phyloP scores from a whole-genome alignment of 257 asterid species.

The Solanum virginianum region DNA sequence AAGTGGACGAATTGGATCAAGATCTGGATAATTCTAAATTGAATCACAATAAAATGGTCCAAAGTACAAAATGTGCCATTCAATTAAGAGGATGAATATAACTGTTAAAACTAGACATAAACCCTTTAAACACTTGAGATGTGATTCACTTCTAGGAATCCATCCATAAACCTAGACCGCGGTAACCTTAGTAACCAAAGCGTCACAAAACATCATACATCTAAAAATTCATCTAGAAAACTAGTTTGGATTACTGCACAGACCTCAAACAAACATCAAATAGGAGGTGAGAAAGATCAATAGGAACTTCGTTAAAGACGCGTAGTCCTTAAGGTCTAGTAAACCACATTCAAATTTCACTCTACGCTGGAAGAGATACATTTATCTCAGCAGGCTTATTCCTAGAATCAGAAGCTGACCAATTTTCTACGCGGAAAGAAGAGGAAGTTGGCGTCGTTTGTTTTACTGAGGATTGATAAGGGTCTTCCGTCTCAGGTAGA shows the following conservation, averaged over 20 bases:
- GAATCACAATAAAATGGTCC: background rate
- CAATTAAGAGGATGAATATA: background rate
- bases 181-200: background rate
- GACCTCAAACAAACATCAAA: conserved; percentile 17
- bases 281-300: background rate
- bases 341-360: background rate
- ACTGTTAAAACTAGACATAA: background rate
- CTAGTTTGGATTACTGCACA: conserved; percentile 17
- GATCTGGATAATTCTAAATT: background rate
- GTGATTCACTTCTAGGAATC: background rate
- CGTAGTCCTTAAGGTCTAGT: background rate
- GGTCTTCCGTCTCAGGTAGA: conserved; percentile 40
- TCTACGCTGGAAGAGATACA: conserved; percentile 27
- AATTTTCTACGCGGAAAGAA: conserved; percentile 59
- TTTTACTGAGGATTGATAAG: conserved; percentile 11
- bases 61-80: background rate
- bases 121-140: background rate
- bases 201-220: background rate
- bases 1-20: too few relatives aligned
- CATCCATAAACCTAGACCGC: background rate
- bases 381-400: conserved; percentile 58
- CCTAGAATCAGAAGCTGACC: conserved; percentile 50
- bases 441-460: conserved; percentile 10
- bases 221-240: conserved; percentile 11
- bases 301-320: background rate